phyloP scores from a whole-genome alignment of 2,329 filamentous ascomycete species.

The Rhynchosporium graminicola region DNA sequence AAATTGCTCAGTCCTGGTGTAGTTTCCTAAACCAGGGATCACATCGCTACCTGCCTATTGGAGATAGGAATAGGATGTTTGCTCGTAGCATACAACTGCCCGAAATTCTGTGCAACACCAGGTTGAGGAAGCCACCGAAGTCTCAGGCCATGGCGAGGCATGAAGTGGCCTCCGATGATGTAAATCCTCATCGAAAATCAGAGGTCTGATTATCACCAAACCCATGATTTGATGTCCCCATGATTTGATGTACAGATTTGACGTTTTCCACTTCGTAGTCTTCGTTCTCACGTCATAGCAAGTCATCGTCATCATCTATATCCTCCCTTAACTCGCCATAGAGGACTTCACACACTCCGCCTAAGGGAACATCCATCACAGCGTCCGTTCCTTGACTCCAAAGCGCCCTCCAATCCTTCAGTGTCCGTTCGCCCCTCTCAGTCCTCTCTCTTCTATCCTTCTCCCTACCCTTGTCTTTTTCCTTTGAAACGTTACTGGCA shows the following conservation, averaged over 20 bases:
- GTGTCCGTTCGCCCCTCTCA: slow-evolving; percentile 21
- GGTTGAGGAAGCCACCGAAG: too few species aligned
- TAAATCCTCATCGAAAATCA: background rate
- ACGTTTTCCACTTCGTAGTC: background rate
- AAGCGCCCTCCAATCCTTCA: slow-evolving; percentile 69
- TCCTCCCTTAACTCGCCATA: slow-evolving; percentile 65
- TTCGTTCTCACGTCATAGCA: slow-evolving; percentile 1
- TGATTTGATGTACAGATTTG: background rate
- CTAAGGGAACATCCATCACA: slow-evolving; percentile 94
- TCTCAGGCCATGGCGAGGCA: too few species aligned
- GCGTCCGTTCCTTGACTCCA: slow-evolving; percentile 96
- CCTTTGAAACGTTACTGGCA: slow-evolving; percentile 33
- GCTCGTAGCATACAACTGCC: too few species aligned
- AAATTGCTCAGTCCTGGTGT: background rate
- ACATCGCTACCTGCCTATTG: too few species aligned
- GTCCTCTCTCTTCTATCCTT: slow-evolving; percentile 40
- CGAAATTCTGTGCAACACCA: too few species aligned
- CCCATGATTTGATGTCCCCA: background rate
- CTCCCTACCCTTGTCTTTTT: slow-evolving; percentile 44
- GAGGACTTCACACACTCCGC: slow-evolving; percentile 90
- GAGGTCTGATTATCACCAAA: background rate
- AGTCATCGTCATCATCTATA: slow-evolving; percentile 28
- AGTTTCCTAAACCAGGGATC: too few species aligned
- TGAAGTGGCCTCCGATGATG: too few species aligned
- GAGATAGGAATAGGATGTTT: too few species aligned